Evolutionary conservation across 1,284 basidiomycete species (phyloP).

Genomic region (Sanghuangporus sanghuang): DNA sequence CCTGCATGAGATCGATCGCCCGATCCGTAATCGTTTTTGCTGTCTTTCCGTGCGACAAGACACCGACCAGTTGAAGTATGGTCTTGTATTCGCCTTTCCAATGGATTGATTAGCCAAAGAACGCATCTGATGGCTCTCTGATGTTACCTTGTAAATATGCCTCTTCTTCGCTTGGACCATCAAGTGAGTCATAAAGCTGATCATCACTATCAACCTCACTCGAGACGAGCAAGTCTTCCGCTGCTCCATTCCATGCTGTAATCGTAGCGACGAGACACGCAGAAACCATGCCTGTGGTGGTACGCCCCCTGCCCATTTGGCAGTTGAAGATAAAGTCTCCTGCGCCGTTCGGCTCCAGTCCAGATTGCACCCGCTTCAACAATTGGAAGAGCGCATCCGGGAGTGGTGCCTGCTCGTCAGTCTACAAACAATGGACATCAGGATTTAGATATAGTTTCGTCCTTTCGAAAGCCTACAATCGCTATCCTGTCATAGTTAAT

Average conservation of each 20-base stretch:
- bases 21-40: conserved; percentile 92
- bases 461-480: conserved; percentile 51
- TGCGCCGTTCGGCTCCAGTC: conserved; percentile 46
- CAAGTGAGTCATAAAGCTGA: conserved; percentile 58
- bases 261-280: conserved; percentile 85
- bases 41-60: conserved; percentile 82
- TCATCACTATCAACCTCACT: conserved; percentile 37
- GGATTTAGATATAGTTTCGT: neutral
- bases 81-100: conserved; percentile 92
- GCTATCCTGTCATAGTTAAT: conserved; percentile 87
- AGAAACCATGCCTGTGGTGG: conserved; percentile 92
- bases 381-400: conserved; percentile 80
- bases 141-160: conserved; percentile 76
- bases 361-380: conserved; percentile 65
- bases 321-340: conserved; percentile 87
- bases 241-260: conserved; percentile 49
- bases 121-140: neutral
- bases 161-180: conserved; percentile 79
- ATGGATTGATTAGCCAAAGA: neutral
- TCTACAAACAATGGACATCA: conserved; percentile 41
- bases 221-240: conserved; percentile 31
- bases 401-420: conserved; percentile 93
- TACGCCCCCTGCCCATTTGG: conserved; percentile 78
- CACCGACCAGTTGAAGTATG: conserved; percentile 90
- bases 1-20: conserved; percentile 87